phyloP scores from a whole-genome alignment of 139 green algal genomes.

The Trebouxia sp. region DNA sequence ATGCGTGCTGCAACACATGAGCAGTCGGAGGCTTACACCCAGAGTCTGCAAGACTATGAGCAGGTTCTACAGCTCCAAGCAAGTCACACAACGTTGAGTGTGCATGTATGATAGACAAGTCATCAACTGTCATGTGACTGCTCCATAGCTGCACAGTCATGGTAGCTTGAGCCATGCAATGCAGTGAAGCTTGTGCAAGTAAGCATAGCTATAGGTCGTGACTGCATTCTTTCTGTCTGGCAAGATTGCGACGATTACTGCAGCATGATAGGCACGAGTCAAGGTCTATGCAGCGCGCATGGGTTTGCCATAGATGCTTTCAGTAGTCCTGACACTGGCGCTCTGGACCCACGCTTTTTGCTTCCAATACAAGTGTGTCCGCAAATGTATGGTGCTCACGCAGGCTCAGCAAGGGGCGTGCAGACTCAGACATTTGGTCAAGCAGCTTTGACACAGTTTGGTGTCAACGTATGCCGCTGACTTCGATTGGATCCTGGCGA shows the following conservation, averaged over 20 bases:
- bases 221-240: neutral
- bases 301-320: no score
- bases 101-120: no score
- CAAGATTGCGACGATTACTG: neutral
- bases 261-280: neutral
- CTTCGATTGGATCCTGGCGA: no score
- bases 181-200: neutral
- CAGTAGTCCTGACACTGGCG: neutral
- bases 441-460: neutral
- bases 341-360: no score
- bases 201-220: neutral
- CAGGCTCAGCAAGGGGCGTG: conserved; percentile 8
- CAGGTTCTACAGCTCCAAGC: neutral
- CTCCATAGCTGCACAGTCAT: neutral
- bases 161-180: neutral
- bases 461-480: no score
- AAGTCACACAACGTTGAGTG: neutral
- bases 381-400: neutral
- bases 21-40: neutral
- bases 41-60: neutral
- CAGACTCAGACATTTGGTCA: neutral
- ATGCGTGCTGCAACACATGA: neutral
- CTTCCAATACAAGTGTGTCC: no score
- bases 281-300: neutral
- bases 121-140: neutral